Evolutionary conservation across 2,329 filamentous ascomycete genomes (phyloP).

Genomic region (Sporothrix schenckii): DNA sequence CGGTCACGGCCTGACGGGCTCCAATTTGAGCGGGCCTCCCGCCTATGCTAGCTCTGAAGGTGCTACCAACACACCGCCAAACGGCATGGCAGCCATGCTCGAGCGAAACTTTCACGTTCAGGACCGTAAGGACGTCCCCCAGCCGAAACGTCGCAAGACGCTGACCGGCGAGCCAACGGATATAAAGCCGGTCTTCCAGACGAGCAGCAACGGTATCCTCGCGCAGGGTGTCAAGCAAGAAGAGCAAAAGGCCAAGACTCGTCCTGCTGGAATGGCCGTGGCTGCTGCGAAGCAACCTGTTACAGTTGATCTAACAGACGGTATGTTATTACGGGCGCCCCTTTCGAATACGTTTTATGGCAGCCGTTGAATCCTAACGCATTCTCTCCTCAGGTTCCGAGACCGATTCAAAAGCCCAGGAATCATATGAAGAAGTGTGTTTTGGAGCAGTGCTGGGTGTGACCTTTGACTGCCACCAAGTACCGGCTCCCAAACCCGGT

Average conservation of each 20-base stretch:
- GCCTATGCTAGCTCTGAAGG: conserved; percentile 11
- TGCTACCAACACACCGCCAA: conserved; percentile 16
- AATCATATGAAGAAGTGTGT: conserved; percentile 71
- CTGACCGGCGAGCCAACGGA: background rate
- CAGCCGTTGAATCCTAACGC: background rate
- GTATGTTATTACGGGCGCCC: conserved; percentile 39
- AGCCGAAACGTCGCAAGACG: conserved; percentile 68
- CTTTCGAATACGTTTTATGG: too few relatives aligned
- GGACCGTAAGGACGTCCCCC: conserved; percentile 60
- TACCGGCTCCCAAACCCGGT: conserved; percentile 70
- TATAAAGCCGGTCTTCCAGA: conserved; percentile 49
- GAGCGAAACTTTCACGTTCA: conserved; percentile 77
- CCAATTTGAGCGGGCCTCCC: conserved; percentile 7
- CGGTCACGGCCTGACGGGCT: conserved; percentile 21
- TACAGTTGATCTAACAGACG: conserved; percentile 63
- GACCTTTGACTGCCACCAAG: conserved; percentile 65
- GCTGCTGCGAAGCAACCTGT: conserved; percentile 40
- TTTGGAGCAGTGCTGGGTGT: conserved; percentile 75
- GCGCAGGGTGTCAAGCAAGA: conserved; percentile 43
- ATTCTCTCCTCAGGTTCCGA: conserved; percentile 39
- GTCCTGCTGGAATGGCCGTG: background rate
- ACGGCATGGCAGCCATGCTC: conserved; percentile 63
- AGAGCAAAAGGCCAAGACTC: conserved; percentile 55
- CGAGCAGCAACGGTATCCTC: conserved; percentile 59
- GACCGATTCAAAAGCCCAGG: conserved; percentile 63